Percentiles rank a stretch among this genome's conserved stretches.
Conservation (phyloP, 495 filamentous ascomycete species). For the Penicilliopsis zonata region DNA sequence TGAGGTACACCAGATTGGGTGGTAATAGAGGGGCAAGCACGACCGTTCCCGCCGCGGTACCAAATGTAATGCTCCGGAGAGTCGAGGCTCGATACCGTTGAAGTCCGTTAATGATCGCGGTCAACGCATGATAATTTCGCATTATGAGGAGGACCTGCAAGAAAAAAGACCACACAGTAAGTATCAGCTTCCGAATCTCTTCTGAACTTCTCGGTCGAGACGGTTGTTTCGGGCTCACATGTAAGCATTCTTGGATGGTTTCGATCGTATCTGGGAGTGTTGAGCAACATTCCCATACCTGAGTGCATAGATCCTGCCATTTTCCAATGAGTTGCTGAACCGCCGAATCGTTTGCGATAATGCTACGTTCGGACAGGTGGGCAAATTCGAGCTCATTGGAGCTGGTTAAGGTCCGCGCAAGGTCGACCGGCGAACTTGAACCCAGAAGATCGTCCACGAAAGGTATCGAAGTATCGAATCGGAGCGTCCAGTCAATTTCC, state of each 20-base stretch:
- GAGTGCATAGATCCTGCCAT: conserved; percentile 21
- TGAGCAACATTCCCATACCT: conserved; percentile 30
- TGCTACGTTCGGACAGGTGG: conserved; percentile 9
- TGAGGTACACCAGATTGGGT: conserved; percentile 12
- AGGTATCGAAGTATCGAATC: conserved; percentile 18
- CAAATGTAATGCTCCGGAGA: conserved; percentile 7
- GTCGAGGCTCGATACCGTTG: conserved; percentile 19
- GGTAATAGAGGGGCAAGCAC: conserved; percentile 15
- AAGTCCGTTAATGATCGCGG: conserved; percentile 23
- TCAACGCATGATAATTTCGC: conserved; percentile 24
- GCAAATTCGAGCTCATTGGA: conserved; percentile 19
- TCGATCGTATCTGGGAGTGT: conserved; percentile 22
- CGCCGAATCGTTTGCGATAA: conserved; percentile 10
- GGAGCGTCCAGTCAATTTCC: conserved; percentile 22
- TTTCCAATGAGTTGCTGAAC: conserved; percentile 8
- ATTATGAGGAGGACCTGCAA: conserved; percentile 18
- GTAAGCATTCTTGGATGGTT: conserved; percentile 22
- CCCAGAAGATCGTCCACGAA: conserved; percentile 22
- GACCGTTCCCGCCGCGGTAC: conserved; percentile 7
- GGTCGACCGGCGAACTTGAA: conserved; percentile 17
- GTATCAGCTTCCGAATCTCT: no score
- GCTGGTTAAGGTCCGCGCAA: conserved; percentile 18
- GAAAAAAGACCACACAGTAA: no score
- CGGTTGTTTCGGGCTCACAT: conserved; percentile 17
- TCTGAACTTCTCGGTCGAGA: no score